Conservation (phyloP, 768 basidiomycete species). For the Fomitopsis pulvina region DNA sequence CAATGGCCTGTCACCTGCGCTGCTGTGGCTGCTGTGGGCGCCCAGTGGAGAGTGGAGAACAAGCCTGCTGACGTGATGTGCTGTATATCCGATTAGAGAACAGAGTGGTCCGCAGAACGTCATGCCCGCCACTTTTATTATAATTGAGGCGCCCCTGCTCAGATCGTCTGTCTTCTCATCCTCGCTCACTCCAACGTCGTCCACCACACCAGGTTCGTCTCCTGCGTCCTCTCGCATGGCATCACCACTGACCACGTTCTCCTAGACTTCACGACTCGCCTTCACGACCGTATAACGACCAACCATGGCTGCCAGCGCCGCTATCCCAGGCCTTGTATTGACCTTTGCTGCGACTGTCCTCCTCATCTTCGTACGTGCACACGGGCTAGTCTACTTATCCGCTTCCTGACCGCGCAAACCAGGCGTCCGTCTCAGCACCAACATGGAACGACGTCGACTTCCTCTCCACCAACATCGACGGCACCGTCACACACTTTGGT, state of each 20-base stretch:
- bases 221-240: not conserved
- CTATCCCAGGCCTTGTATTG: slow-evolving; percentile 64
- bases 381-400: not conserved
- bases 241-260: not conserved
- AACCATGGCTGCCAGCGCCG: slow-evolving; percentile 47
- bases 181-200: not conserved
- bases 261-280: slow-evolving; percentile 9
- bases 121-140: too few relatives aligned
- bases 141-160: too few relatives aligned
- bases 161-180: not conserved
- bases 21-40: too few relatives aligned
- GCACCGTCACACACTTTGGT: slow-evolving; percentile 49
- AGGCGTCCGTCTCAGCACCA: slow-evolving; percentile 69
- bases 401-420: not conserved
- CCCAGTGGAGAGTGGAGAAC: too few relatives aligned
- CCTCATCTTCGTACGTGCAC: slow-evolving; percentile 54
- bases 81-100: too few relatives aligned
- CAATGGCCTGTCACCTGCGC: too few relatives aligned
- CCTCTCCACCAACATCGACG: slow-evolving; percentile 42
- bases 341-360: slow-evolving; percentile 66
- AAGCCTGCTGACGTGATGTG: too few relatives aligned
- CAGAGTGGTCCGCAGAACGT: too few relatives aligned
- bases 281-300: slow-evolving; percentile 6
- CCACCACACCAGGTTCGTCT: not conserved
- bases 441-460: slow-evolving; percentile 71